Evolutionary conservation across 1,139 yeast genomes (phyloP), one percentile per base, ranked within the genome.

Genomic region (Tardiomyces digboiensis): DNA sequence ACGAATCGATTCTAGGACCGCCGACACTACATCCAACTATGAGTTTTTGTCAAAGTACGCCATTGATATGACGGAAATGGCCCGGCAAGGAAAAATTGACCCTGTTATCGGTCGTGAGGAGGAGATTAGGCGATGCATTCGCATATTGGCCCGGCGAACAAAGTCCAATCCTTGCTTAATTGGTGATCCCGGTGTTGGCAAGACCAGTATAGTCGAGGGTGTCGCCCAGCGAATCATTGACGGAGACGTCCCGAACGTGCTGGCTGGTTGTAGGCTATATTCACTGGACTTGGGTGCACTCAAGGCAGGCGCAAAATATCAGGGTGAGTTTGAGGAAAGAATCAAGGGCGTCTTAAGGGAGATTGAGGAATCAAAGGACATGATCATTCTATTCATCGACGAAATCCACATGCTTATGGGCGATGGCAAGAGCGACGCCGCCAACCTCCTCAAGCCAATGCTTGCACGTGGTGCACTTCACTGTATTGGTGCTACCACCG

Each of bases 121-220:
- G 64, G 98, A 91, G 67, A 91, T 93, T 53, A 78, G 98, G 67
- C 75, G 97, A 54, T 88, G 95, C 38, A 89, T 91, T 50, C 76
- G 97, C 50, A 95, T 93, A 4, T 72, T 91, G 50, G 91, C 98
- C 16, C 82, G 98, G 70, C 80, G 98, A 68, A 85, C 95, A 29
- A 91, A 91, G 67, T 88, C 97, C 3, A 93, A 93, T 60, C 95
- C 98, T 13, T 91, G 95, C 53, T 71, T 91, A 52, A 87, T 91
- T 58, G 99, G 99, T 73, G 97, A 91, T 59, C 96, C 98, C 29
- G 99, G 99, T 77, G 97, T 91, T 44, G 99, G 99, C 73, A 91
- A 91, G 68, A 93, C 98, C 36, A 85, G 95, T 19, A 89, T 91
- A 57, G 95, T 89, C 42, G 99, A 91, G 70, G 98, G 98, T 54